Base-by-base conservation (phyloP, 176 grass and related monocot genomes). In the Luzula sylvatica region DNA sequence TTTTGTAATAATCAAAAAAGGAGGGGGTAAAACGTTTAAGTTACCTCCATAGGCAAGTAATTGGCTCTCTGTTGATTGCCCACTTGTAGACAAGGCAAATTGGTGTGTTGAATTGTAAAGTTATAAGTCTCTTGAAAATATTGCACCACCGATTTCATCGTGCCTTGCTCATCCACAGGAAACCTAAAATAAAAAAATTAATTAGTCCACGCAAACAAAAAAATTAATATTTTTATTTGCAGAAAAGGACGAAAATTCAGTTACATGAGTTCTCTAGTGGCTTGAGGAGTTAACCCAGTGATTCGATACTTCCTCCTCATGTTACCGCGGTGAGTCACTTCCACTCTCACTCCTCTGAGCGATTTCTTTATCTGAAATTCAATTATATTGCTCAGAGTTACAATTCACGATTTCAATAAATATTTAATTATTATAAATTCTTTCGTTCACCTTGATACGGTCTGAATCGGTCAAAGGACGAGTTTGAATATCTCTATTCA, bases 41-140 rank as follows among this genome's bases (percentile, higher is more conserved):
- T 82, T 62, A 86, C 90, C 85, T 96, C 92, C 92, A 96, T 89
- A 20, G 92, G 92, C 29, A 96, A 57, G 68, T 89, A 96, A 78
- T 96, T 96, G 41, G 85, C 77, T 48, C 81, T 87, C 60, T 86
- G 78, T 68, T 86, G 77, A 44, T 80, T 96, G 42, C 92, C 85
- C 9, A 89, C 92, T 74, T 86, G 78, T 0, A 96, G 71, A 46
- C 92, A 96, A 15, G 92, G 92, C 7, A 89, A 71, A 54, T 86
- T 76, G 24, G 78, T 89, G 52, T 96, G 92, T 42, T 96, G 81
- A 50, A 96, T 86, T 24, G 71, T 68, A 63, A 89, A 96, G 25
- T 77, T 84, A 77, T 96, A 89, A 51, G 85, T 96, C 68, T 96
- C 92, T 76, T 82, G 85, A 72, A 96, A 96, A 69, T 96, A 89